Evolutionary conservation across 2,329 filamentous ascomycete genomes (phyloP).

Genomic region (Aureobasidium subglaciale): DNA sequence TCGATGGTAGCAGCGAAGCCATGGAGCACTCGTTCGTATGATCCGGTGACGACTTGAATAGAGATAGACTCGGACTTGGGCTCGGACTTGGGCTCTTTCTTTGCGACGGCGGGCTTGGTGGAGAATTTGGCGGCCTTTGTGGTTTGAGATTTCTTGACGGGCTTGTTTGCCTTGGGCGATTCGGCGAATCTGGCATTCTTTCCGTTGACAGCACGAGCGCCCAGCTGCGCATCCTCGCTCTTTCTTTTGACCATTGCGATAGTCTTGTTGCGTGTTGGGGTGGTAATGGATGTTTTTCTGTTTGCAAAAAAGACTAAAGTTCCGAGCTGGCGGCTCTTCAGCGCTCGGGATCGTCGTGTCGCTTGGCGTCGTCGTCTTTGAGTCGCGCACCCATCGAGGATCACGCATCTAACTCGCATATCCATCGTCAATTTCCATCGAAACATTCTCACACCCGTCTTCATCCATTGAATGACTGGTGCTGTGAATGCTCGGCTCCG

Average conservation of each 20-base stretch:
- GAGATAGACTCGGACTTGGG: slow-evolving; percentile 26
- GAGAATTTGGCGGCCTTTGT: slow-evolving; percentile 6
- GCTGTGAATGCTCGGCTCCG: slow-evolving; percentile 34
- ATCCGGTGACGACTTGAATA: slow-evolving; percentile 85
- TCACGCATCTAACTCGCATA: slow-evolving; percentile 10
- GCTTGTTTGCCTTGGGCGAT: not conserved
- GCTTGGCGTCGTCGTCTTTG: not conserved
- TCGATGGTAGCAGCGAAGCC: slow-evolving; percentile 74
- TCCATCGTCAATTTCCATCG: slow-evolving; percentile 4
- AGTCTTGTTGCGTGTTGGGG: not conserved
- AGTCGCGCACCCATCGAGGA: not conserved
- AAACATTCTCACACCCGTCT: slow-evolving; percentile 10
- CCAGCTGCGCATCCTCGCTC: slow-evolving; percentile 16
- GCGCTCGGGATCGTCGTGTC: not conserved
- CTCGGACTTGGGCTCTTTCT: not conserved
- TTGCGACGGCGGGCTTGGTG: not conserved
- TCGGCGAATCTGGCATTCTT: slow-evolving; percentile 14
- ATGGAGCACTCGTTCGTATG: slow-evolving; percentile 89
- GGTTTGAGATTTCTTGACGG: not conserved
- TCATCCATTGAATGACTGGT: slow-evolving; percentile 38
- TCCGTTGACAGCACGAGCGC: not conserved
- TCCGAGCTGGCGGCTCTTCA: not conserved
- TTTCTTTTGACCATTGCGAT: slow-evolving; percentile 22
- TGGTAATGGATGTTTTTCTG: not conserved
- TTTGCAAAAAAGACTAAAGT: slow-evolving; percentile 5